Evolutionary conservation across 495 filamentous ascomycete genomes (phyloP), one percentile per base, ranked within the genome.

Genomic region (Staphylotrichum longicolle): DNA sequence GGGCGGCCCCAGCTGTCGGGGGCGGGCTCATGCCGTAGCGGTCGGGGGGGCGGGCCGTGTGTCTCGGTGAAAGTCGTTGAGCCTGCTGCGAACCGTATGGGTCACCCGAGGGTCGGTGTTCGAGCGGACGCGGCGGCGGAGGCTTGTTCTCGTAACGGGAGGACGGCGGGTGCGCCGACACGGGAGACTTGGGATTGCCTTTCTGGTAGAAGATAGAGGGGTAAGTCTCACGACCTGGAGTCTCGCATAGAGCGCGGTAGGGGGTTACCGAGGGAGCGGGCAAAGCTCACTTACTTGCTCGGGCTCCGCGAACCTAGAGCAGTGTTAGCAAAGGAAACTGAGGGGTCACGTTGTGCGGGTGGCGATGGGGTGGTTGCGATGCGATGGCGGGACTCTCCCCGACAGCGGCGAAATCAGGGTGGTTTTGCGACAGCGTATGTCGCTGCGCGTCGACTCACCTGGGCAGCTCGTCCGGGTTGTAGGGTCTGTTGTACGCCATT

Each of bases 401-500:
- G 42, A 57, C 39, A 49, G 45, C 57, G 62, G 70, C 50, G 57
- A 58, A 65, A 61, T 47, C 50, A 45, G 50, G 58, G 52, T 1
- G 20, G 1, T 27, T 56, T 61, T 54, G 46, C n/a, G 44, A 34
- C 46, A 9, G 10, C n/a, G 12, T 3, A 3, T 35, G 20, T 27
- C 20, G 48, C 14, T 35, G 39, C 48, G 45, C 34, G 33, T 45
- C 15, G 27, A 86, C 91, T 85, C 80, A 96, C 88, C 91, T 91
- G 74, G 94, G 94, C 61, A 98, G 85, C 75, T 91, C 91, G 78
- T 98, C 95, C n/a, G 93, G 93, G 70, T 98, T 97, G 77, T 89
- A 91, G 46, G 84, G 82, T 68, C 87, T 85, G 73, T 95, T 96
- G 83, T 98, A 98, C 37, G 94, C 94, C 94, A 98, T 98, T 32